Base-by-base conservation (phyloP, 768 basidiomycete genomes). In the Udeniomyces megalosporus region DNA sequence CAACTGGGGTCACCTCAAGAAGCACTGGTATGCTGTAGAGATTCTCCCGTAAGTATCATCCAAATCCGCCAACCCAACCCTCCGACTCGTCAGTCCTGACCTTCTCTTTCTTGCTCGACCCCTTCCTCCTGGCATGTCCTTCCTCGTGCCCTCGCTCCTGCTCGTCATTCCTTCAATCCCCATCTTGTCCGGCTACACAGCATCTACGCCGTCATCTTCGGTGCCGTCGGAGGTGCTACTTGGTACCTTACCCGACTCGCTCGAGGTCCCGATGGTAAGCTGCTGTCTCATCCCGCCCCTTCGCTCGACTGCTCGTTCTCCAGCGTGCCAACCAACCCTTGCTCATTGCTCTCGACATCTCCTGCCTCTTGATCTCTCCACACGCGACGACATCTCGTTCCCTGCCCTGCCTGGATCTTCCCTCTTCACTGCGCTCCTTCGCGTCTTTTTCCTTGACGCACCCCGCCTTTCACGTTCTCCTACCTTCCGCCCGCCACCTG, bases 171-270 rank as follows among this genome's bases (percentile, higher is more conserved):
- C 28, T 17, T 35, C 29, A 4, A 8, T 31, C 12, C 22, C 35
- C 32, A 12, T 42, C 48, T 42, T 35, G 12, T 20, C 28, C 32
- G 14, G 55, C 45, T n/a, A 22, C 34, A n/a, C n/a, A 48, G 45
- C 46, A 58, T 58, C 47, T 58, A 42, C 42, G 57, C 46, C n/a
- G 57, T 58, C 31, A 62, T 67, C 24, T 51, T 67, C 26, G 68
- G 68, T 31, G 57, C 65, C 14, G 52, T 62, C 26, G 61, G 49
- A 8, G 56, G 56, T 24, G 54, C 48, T 20, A 14, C 35, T 7
- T 59, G 48, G 65, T 66, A 68, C 66, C 51, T 68, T 12, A 63
- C 61, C 51, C 66, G 67, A 29, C 64, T 68, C 46, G 67, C 67
- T 17, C 61, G 67, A 10, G 47, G 49, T 3, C 62, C 62, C 45